Base-by-base conservation (phyloP, 495 filamentous ascomycete genomes). In the Lasiosphaeriaceae sp. region DNA sequence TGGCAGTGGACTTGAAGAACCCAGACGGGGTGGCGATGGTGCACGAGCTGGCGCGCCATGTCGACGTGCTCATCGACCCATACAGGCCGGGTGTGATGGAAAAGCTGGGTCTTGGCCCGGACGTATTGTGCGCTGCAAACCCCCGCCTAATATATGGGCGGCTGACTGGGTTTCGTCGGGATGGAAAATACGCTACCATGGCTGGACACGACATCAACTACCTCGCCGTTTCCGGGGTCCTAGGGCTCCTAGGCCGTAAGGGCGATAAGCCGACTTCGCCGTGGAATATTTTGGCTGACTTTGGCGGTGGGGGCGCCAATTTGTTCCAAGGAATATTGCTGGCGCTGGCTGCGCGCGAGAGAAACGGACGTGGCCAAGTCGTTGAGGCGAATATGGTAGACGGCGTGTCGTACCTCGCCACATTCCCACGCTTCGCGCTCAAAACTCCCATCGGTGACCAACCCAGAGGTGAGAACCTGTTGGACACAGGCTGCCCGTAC, bases 201-300 rank as follows among this genome's bases (percentile, higher is more conserved):
- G 93, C 93, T 0, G 92, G 93, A n/a, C 93, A 97, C 62, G 93
- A 97, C 67, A 96, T 97, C 67, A 97, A 97, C 66, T 97, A 96
- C 71, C 85, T 97, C 21, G 89, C 92, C 34, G 90, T 96, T 0
- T 89, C 87, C 1, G 93, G 93, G 0, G 87, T 88, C 0, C 72
- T 97, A 14, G 80, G 78, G 1, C 77, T 95, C 72, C 78, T 97
- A 0, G 93, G 93, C 0, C 76, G 87, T 0, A 72, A 72, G 22
- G 80, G 78, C 3, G 82, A 85, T 57, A 85, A 83, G 47, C 93
- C 93, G 7, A 83, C 86, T 51, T 78, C 92, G 7, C 93, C 93
- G 4, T 84, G 76, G 0, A 97, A 97, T 59, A 78, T 97, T 17
- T 72, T 97, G 0, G 93, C 82, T 0, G 93, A 97, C 65, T 97